Base-by-base conservation (phyloP, 257 asterid species). In the Nicotiana undulata region DNA sequence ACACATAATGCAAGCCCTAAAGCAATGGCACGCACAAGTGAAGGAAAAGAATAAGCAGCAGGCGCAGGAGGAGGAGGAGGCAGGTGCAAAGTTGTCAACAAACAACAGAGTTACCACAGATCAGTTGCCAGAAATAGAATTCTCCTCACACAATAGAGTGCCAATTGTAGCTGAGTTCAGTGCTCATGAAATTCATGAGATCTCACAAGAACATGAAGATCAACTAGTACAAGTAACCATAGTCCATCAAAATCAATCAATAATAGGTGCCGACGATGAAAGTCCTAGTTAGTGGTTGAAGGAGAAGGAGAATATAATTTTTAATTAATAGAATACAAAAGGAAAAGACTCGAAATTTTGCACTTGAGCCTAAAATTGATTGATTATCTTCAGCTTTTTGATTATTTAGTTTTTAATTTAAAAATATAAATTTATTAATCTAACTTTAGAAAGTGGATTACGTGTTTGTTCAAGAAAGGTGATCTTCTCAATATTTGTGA, bases 1-100 rank as follows among this genome's bases (percentile, higher is more conserved):
- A 52, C 87, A 87, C 29, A 88, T 92, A 29, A 63, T 89, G 40
- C 90, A 91, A 4, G 92, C 84, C 82, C 60, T 92, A 77, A 92
- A 84, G 81, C 83, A 77, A 66, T 92, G 96, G 97, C 96, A 92
- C 83, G 78, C 84, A 53, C 84, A 86, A 4, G 94, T 85, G 84
- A 90, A n/a, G n/a, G n/a, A 75, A 85, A 84, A 84, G 49, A 92
- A 88, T 82, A 84, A 86, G 82, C 51, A 51, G 9, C 51, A 15
- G 64, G 31, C 2, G 76, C 55, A 67, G 29, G 17, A 5, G 44
- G 0, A 37, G 10, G 10, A 37, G 49, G 11, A 8, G 49, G 11
- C 49, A 40, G 49, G 49, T 40, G 49, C 49, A 40, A 40, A 40
- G 49, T 40, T 40, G 49, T 8, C 49, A 40, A 40, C 11, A 40